Percentiles rank a stretch among this genome's conserved stretches.
Conservation (phyloP, 495 filamentous ascomycete genomes). For the Penicillium flavigenum region DNA sequence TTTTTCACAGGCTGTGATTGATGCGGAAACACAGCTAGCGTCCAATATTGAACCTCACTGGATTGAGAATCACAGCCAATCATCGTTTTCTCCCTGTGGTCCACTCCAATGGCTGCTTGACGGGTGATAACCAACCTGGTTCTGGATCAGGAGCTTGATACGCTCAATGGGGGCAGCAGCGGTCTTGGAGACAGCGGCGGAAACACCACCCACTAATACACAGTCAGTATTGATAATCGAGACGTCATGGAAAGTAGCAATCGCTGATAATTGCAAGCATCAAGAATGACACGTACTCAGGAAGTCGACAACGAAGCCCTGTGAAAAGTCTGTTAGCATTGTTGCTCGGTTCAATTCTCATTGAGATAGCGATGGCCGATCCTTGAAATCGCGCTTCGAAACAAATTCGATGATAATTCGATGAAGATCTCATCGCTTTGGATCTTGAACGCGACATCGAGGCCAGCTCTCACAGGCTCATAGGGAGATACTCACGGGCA, state of each 20-base stretch:
- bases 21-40: not conserved
- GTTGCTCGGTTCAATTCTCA: not conserved
- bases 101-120: constrained; percentile 4
- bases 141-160: constrained; percentile 99
- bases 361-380: not conserved
- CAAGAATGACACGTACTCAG: constrained; percentile 72
- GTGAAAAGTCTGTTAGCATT: constrained; percentile 37
- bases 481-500: constrained; percentile 57
- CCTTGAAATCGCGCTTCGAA: not conserved
- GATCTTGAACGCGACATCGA: constrained; percentile 2
- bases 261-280: constrained; percentile 9
- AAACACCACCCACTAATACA: constrained; percentile 93
- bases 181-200: constrained; percentile 99
- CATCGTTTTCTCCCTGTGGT: not conserved
- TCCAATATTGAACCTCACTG: not conserved
- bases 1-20: not conserved
- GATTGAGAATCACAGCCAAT: not conserved
- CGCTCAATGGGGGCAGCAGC: constrained; percentile 99
- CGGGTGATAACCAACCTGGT: constrained; percentile 68
- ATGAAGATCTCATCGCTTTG: not conserved
- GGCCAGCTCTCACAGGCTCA: constrained; percentile 18
- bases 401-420: not conserved
- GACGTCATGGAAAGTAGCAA: not conserved
- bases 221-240: constrained; percentile 31
- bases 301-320: constrained; percentile 85